Conservation (phyloP, 345 rosid genomes). For the Citrus australasica region DNA sequence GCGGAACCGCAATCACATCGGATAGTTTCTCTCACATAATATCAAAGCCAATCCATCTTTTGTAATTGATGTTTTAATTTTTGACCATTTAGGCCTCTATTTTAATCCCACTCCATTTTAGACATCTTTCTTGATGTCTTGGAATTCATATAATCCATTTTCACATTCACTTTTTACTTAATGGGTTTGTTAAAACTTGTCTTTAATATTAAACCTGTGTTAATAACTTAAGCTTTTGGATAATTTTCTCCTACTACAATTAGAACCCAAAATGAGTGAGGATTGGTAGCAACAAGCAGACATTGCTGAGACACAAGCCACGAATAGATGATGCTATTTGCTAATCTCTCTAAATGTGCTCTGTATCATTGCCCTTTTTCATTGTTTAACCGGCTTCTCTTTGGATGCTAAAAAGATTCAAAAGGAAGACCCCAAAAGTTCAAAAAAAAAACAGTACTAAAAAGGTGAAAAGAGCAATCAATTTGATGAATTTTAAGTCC, state of each 20-base stretch:
- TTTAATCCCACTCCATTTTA: no score
- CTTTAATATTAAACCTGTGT: no score
- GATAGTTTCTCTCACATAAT: fast-evolving
- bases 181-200: not conserved
- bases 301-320: not conserved
- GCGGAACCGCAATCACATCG: no score
- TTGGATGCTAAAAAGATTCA: slow-evolving; percentile 22
- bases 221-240: not conserved
- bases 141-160: no score
- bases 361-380: slow-evolving; percentile 16
- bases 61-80: not conserved
- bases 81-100: no score
- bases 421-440: slow-evolving; percentile 1
- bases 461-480: slow-evolving; percentile 12
- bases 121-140: not conserved
- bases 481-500: not conserved
- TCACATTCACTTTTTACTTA: no score
- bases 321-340: not conserved
- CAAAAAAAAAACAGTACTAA: slow-evolving; percentile 2
- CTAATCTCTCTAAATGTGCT: not conserved
- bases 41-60: no score
- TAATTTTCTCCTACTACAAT: not conserved
- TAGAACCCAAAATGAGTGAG: not conserved
- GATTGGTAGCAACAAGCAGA: not conserved
- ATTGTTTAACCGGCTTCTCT: slow-evolving; percentile 13